Conservation (phyloP, 2,329 filamentous ascomycete species). For the Aspergillus tanneri region DNA sequence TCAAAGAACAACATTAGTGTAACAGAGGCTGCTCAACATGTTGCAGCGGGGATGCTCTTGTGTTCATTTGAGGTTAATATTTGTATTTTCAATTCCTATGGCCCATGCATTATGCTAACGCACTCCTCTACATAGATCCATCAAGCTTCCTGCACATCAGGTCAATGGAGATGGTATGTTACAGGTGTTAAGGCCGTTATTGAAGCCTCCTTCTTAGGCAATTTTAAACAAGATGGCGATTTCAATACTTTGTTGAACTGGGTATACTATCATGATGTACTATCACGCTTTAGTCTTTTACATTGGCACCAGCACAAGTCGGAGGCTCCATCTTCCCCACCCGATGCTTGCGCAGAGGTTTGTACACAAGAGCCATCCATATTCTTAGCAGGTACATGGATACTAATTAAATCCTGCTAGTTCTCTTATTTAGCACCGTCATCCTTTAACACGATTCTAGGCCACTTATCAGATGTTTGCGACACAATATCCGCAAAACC, state of each 20-base stretch:
- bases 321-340: no score
- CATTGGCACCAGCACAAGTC: constrained; percentile 3
- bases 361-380: no score
- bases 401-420: no score
- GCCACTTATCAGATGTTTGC: constrained; percentile 4
- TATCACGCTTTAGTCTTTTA: constrained; percentile 9
- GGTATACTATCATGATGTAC: constrained; percentile 13
- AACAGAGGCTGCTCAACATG: constrained; percentile 11
- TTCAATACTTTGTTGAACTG: constrained; percentile 9
- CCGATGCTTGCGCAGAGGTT: no score
- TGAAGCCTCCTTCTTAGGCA: not conserved
- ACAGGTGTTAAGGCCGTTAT: constrained; percentile 7
- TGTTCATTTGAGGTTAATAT: constrained; percentile 13
- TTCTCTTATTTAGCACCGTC: no score
- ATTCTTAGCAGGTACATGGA: no score
- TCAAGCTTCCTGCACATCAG: constrained; percentile 11
- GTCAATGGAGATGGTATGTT: constrained; percentile 11
- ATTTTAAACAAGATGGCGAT: not conserved
- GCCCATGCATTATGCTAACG: not conserved
- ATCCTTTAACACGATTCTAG: not conserved
- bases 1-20: not conserved
- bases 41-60: constrained; percentile 14
- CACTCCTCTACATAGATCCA: not conserved
- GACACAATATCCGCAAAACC: not conserved
- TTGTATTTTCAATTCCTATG: not conserved